Evolutionary conservation across 192 early-diverging fungal species (phyloP).

Genomic region (Linnemannia zychae): DNA sequence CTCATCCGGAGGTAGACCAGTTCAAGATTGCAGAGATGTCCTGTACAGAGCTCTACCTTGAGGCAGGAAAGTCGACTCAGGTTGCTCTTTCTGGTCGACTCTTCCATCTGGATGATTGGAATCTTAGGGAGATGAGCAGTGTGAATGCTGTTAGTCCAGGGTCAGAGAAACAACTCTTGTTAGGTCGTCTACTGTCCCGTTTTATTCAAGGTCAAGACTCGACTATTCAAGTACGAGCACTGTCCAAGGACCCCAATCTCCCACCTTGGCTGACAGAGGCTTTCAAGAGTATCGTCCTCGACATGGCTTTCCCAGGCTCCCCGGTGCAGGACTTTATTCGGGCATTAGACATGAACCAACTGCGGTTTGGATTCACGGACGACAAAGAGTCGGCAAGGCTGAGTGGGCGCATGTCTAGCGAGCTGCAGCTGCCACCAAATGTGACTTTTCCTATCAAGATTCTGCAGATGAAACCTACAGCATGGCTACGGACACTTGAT

Average conservation of each 20-base stretch:
- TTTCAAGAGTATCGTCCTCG: conserved; percentile 40
- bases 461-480: conserved; percentile 44
- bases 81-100: conserved; percentile 37
- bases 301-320: conserved; percentile 49
- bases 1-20: conserved; percentile 35
- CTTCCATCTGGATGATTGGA: conserved; percentile 54
- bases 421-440: conserved; percentile 48
- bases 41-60: conserved; percentile 15
- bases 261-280: conserved; percentile 41
- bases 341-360: conserved; percentile 29
- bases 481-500: conserved; percentile 12
- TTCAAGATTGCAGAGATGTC: conserved; percentile 48
- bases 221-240: conserved; percentile 48
- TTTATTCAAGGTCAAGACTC: conserved; percentile 50
- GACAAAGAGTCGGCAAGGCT: conserved; percentile 18
- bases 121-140: not conserved
- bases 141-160: not conserved
- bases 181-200: conserved; percentile 34
- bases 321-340: conserved; percentile 43
- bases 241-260: conserved; percentile 30
- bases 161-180: conserved; percentile 44
- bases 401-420: conserved; percentile 31
- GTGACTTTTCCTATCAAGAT: conserved; percentile 53
- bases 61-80: conserved; percentile 23
- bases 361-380: conserved; percentile 38